These are phyloP conservation scores for Colletotrichum kahawae DNA, from an alignment of 2,329 filamentous ascomycete species.

Conservation along the genomic window DNA sequence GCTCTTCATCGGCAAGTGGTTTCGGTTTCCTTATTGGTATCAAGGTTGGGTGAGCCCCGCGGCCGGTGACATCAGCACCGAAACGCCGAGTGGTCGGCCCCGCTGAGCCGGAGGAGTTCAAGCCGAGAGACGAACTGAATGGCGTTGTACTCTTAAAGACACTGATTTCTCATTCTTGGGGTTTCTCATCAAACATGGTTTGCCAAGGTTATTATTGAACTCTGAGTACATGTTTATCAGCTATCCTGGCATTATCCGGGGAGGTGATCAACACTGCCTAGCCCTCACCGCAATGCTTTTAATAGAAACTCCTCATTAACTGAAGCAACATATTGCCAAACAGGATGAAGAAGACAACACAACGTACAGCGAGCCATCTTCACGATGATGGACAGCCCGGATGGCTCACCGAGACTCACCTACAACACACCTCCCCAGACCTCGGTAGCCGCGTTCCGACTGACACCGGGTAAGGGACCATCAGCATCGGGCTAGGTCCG, in stretches of 20 bases:
- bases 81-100: not conserved
- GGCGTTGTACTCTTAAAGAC: not conserved
- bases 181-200: not conserved
- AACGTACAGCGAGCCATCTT: fast-evolving
- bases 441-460: not conserved
- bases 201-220: not conserved
- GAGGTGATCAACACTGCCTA: fast-evolving
- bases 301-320: not conserved
- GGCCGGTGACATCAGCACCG: slow-evolving; percentile 15
- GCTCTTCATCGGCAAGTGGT: not conserved
- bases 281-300: not conserved
- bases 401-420: not conserved
- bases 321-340: not conserved
- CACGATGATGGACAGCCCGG: not conserved
- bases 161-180: not conserved
- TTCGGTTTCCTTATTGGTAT: not conserved
- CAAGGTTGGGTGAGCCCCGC: not conserved
- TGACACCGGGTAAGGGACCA: not conserved
- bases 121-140: not conserved
- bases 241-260: not conserved
- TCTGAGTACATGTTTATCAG: not conserved
- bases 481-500: not conserved
- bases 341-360: not conserved
- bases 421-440: not conserved
- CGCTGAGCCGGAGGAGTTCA: not conserved